Conservation (phyloP, 75 land plant genomes). For the Selaginella moellendorffii region DNA sequence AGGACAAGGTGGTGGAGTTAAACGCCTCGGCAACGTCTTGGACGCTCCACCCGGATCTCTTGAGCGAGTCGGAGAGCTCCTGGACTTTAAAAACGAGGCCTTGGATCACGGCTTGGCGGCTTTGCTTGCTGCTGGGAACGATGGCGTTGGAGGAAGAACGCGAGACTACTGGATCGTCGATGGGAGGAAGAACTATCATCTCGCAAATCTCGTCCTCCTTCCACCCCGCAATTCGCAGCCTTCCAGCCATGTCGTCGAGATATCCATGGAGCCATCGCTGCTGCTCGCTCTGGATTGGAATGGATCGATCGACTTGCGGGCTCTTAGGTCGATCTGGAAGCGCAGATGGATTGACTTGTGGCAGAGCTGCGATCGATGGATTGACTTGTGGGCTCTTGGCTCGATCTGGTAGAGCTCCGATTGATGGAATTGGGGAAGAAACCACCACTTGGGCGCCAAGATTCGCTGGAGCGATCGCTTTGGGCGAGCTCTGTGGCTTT, state of each 20-base stretch:
- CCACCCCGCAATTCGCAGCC: slow-evolving; percentile 71
- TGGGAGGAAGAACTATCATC: slow-evolving; percentile 28
- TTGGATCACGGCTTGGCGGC: slow-evolving; percentile 14
- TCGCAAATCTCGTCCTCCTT: slow-evolving; percentile 56
- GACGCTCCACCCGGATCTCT: slow-evolving; percentile 73
- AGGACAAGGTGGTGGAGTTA: neutral
- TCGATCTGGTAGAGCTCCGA: too few species aligned
- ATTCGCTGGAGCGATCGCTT: neutral
- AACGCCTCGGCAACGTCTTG: slow-evolving; percentile 56
- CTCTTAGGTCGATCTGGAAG: too few species aligned
- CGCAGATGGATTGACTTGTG: too few species aligned
- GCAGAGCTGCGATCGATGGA: too few species aligned
- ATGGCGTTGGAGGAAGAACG: neutral
- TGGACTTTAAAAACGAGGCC: slow-evolving; percentile 14
- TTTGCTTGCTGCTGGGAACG: too few species aligned
- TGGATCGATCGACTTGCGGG: too few species aligned
- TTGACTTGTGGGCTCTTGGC: too few species aligned
- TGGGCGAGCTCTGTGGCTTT: too few species aligned
- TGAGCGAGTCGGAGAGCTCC: slow-evolving; percentile 41
- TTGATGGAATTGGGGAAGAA: neutral
- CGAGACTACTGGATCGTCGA: neutral
- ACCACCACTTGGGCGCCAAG: neutral
- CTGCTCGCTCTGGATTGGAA: neutral
- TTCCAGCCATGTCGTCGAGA: slow-evolving; percentile 38
- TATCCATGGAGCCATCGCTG: neutral